A percentile compares a stretch with the other conserved stretches of the same genome.
Conservation (phyloP, 2,329 filamentous ascomycete genomes). For the Xylaria sp. region DNA sequence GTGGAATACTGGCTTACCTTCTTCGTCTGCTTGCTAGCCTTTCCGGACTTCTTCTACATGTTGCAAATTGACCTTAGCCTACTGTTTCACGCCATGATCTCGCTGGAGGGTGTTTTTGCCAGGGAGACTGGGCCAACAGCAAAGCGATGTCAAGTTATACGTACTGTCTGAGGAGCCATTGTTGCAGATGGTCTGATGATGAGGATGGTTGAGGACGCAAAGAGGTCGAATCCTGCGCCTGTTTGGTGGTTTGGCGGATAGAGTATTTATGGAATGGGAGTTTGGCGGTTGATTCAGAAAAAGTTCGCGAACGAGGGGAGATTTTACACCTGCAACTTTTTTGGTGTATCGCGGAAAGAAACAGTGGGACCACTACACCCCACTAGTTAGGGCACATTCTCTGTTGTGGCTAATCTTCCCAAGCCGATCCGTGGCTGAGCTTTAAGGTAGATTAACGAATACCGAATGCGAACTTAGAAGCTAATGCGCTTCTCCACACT, state of each 20-base stretch:
- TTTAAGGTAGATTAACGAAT: no score
- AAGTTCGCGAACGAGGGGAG: constrained; percentile 40
- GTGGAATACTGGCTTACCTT: constrained; percentile 67
- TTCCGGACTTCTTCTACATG: constrained; percentile 73
- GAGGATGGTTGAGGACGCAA: constrained; percentile 67
- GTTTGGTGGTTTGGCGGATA: constrained; percentile 25
- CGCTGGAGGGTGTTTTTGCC: constrained; percentile 45
- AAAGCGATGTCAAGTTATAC: constrained; percentile 85
- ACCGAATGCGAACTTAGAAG: not conserved
- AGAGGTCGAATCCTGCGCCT: constrained; percentile 69
- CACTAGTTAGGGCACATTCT: constrained; percentile 44
- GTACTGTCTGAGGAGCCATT: constrained; percentile 93
- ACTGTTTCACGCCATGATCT: constrained; percentile 79
- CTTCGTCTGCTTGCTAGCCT: constrained; percentile 81
- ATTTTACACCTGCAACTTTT: constrained; percentile 41
- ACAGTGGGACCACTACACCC: constrained; percentile 35
- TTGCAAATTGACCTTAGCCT: constrained; percentile 84
- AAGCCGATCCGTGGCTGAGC: not conserved
- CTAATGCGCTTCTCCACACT: constrained; percentile 14
- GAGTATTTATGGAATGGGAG: constrained; percentile 44
- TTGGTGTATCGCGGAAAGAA: constrained; percentile 49
- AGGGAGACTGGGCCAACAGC: constrained; percentile 79
- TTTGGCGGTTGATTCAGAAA: constrained; percentile 32
- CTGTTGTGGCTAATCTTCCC: constrained; percentile 9
- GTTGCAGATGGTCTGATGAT: constrained; percentile 47